phyloP scores from a whole-genome alignment of 306 rosid genomes.

The Prunus armeniaca region DNA sequence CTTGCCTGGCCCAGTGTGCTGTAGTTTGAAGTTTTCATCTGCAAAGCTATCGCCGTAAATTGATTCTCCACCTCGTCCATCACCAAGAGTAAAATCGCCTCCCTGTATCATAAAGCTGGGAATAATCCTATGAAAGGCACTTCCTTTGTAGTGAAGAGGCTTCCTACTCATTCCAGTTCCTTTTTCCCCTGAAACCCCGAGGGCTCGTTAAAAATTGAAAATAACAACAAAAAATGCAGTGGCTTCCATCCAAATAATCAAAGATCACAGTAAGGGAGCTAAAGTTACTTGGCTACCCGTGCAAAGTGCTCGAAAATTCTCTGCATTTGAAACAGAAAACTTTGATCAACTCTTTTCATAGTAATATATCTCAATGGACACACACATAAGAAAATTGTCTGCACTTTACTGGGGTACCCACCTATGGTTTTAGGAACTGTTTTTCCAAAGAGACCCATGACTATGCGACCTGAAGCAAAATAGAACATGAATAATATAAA shows the following conservation, averaged over 20 bases:
- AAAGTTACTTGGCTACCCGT: slow-evolving; percentile 68
- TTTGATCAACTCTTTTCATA: slow-evolving; percentile 8
- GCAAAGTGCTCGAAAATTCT: slow-evolving; percentile 85
- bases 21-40: slow-evolving; percentile 74
- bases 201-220: slow-evolving; percentile 1
- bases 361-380: neutral
- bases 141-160: slow-evolving; percentile 72
- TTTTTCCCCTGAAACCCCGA: slow-evolving; percentile 70
- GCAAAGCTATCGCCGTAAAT: slow-evolving; percentile 72
- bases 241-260: slow-evolving; percentile 1
- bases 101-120: slow-evolving; percentile 90
- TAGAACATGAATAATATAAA: neutral
- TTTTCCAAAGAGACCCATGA: slow-evolving; percentile 72
- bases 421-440: slow-evolving; percentile 81
- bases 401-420: slow-evolving; percentile 21
- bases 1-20: slow-evolving; percentile 78
- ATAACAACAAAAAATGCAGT: slow-evolving; percentile 3
- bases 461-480: slow-evolving; percentile 63
- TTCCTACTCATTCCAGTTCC: slow-evolving; percentile 61
- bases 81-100: slow-evolving; percentile 79
- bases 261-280: slow-evolving; percentile 21
- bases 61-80: slow-evolving; percentile 90
- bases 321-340: slow-evolving; percentile 44
- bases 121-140: slow-evolving; percentile 77
- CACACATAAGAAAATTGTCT: neutral